Conservation (phyloP, 257 asterid genomes). For the Fraxinus americana region DNA sequence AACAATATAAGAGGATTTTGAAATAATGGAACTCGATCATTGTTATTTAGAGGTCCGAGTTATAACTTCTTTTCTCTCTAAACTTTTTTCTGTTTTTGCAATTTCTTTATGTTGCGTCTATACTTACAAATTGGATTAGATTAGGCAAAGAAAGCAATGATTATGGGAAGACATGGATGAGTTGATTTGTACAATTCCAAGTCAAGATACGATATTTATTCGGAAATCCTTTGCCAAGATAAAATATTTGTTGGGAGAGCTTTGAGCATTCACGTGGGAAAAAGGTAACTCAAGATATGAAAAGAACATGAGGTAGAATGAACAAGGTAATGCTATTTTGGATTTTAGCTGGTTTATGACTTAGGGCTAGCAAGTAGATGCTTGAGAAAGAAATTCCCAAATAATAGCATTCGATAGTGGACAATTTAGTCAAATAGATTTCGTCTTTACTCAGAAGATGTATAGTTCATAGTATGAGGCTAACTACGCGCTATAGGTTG, state of each 20-base stretch:
- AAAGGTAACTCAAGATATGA: neutral
- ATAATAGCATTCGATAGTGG: neutral
- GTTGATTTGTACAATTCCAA: neutral
- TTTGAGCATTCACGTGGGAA: neutral
- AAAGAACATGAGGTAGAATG: neutral
- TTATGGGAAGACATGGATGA: neutral
- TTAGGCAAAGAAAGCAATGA: neutral
- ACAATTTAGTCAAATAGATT: neutral
- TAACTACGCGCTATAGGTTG: neutral
- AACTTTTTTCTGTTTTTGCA: neutral
- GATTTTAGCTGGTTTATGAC: neutral
- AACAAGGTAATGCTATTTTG: neutral
- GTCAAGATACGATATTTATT: too few species aligned
- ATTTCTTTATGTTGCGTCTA: neutral
- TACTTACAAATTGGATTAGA: neutral
- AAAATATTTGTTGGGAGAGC: neutral
- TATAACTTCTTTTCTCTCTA: neutral
- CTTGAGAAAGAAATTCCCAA: neutral
- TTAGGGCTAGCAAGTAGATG: neutral
- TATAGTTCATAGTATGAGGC: too few species aligned
- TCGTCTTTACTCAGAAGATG: neutral
- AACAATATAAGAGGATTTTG: neutral
- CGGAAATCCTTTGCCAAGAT: neutral
- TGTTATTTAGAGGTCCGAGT: neutral
- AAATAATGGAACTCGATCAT: neutral